Base-by-base conservation (phyloP, 495 filamentous ascomycete genomes). In the Hypoxylon subgilvum region DNA sequence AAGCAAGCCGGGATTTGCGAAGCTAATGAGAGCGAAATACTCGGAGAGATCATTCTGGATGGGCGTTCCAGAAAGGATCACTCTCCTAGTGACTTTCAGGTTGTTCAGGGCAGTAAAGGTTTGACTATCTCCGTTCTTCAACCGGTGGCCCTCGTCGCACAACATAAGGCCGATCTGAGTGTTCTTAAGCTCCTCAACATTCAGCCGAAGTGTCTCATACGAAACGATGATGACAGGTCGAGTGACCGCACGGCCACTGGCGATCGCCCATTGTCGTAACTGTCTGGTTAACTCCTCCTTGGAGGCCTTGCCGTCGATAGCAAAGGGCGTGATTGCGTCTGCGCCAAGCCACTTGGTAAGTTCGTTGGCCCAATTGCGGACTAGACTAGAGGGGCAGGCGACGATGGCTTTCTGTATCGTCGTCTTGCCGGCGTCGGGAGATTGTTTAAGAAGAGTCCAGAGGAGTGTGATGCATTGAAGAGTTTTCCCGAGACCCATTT, bases 181-280 rank as follows among this genome's bases (percentile, higher is more conserved):
- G 50, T 91, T 85, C 44, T 85, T 89, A 34, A 99, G 81, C 60
- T 93, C 87, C n/a, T 91, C 89, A 6, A 90, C 87, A 57, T 99
- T 92, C 44, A 97, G 76, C 16, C 94, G 87, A 4, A 99, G 80
- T 0, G 95, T 97, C 68, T 99, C 94, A 67, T 99, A 99, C 1
- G 94, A 97, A 42, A 99, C 92, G 43, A 99, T 99, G n/a, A 99
- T 87, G n/a, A 97, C 91, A 3, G 95, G 94, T 23, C 94, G 82
- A 16, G 91, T 92, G 16, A 99, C 85, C n/a, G 91, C 81, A 32
- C 94, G 88, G 4, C 94, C 94, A 32, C 82, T 90, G 8, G 95
- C 83, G 62, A 96, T 90, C 3, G 88, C 88, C 94, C 94, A 99
- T 73, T 99, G 94, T 23, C 90, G 88, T 31, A 99, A 77, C 69